A percentile compares a stretch with the other conserved stretches of the same genome.
These are phyloP conservation scores for Cyberlindnera meyerae DNA, from an alignment of 805 yeast species.

Conservation along the genomic window DNA sequence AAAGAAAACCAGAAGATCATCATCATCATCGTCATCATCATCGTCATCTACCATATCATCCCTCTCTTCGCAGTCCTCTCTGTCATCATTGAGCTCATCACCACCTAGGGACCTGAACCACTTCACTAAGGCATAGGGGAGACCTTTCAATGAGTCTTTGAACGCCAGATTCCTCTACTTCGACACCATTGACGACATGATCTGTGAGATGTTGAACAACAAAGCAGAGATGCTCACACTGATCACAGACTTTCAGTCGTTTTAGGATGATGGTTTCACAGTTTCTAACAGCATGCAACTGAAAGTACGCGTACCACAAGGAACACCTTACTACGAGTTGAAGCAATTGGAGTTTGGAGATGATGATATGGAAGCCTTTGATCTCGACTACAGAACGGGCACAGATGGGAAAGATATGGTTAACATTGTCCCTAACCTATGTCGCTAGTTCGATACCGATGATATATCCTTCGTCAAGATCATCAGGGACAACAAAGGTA, in stretches of 20 bases:
- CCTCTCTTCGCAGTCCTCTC: background rate
- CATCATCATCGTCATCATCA: background rate
- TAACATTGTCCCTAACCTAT: conserved; percentile 16
- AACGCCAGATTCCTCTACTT: conserved; percentile 25
- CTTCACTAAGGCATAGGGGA: conserved; percentile 21
- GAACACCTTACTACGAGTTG: conserved; percentile 5
- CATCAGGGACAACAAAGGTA: conserved; percentile 35
- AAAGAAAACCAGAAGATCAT: conserved; percentile 5
- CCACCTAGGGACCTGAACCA: conserved; percentile 1
- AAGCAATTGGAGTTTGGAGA: conserved; percentile 21
- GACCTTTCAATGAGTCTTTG: conserved; percentile 26
- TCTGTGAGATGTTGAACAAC: conserved; percentile 17
- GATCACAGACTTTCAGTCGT: conserved; percentile 11
- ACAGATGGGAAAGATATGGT: background rate
- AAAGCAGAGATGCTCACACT: conserved; percentile 12
- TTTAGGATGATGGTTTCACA: conserved; percentile 9
- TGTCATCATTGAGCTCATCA: background rate
- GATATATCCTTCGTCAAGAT: conserved; percentile 33
- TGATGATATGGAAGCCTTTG: conserved; percentile 17
- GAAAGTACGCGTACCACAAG: conserved; percentile 12
- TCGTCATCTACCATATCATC: background rate
- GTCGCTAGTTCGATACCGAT: conserved; percentile 13
- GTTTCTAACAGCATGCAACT: conserved; percentile 15
- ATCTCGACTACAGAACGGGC: background rate
- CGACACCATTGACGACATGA: conserved; percentile 21